Percentiles rank a stretch among this genome's conserved stretches.
Conservation (phyloP, 352 stramenopile species). For the Phytopythium mirpurense region DNA sequence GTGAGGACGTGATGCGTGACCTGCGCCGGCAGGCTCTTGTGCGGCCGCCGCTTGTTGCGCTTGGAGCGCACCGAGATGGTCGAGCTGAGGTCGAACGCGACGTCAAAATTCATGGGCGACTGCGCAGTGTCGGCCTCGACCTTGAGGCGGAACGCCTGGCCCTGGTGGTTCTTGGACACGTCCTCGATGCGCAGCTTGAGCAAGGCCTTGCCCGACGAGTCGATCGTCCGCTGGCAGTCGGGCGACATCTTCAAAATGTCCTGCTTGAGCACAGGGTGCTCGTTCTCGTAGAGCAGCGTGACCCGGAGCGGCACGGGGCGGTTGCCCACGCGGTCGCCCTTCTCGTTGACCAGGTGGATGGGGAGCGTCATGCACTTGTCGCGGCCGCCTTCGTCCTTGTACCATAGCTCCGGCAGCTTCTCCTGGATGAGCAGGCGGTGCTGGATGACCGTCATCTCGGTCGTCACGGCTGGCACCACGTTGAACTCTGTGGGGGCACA, state of each 20-base stretch:
- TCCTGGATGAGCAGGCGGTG: slow-evolving; percentile 82
- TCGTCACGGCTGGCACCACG: slow-evolving; percentile 59
- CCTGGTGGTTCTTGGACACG: slow-evolving; percentile 97
- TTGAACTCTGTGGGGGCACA: slow-evolving; percentile 38
- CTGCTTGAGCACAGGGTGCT: slow-evolving; percentile 91
- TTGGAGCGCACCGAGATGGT: slow-evolving; percentile 93
- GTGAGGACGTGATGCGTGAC: slow-evolving; percentile 77
- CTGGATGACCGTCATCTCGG: slow-evolving; percentile 83
- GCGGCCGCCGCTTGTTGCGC: slow-evolving; percentile 87
- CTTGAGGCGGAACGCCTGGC: slow-evolving; percentile 90
- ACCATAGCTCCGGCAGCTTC: slow-evolving; percentile 79
- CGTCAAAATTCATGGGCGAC: slow-evolving; percentile 84
- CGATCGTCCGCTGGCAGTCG: slow-evolving; percentile 83
- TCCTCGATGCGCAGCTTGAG: slow-evolving; percentile 93
- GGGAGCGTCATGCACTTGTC: slow-evolving; percentile 85
- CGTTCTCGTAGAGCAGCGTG: slow-evolving; percentile 85
- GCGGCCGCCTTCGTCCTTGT: slow-evolving; percentile 80
- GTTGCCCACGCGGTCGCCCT: slow-evolving; percentile 71
- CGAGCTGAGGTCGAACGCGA: slow-evolving; percentile 88
- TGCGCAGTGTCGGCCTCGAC: slow-evolving; percentile 89
- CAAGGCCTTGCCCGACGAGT: slow-evolving; percentile 72
- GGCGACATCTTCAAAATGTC: slow-evolving; percentile 91
- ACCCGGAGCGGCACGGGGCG: slow-evolving; percentile 71
- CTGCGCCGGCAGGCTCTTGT: slow-evolving; percentile 37
- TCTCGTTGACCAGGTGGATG: slow-evolving; percentile 74